A percentile compares a stretch with the other conserved stretches of the same genome.
Conservation (phyloP, 768 basidiomycete species). For the Trametes sanguinea region DNA sequence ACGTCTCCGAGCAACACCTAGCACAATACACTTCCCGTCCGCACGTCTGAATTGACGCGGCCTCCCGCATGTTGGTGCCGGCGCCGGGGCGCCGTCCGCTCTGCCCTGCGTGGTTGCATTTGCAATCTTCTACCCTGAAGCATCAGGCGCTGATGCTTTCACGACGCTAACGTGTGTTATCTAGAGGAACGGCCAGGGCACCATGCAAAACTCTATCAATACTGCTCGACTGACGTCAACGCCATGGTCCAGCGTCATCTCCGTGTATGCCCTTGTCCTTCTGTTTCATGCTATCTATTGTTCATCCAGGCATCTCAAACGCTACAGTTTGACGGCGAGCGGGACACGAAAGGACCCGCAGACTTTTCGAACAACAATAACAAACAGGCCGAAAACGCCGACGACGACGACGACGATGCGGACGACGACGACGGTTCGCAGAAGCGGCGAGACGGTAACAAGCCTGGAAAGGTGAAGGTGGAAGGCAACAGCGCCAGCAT, state of each 20-base stretch:
- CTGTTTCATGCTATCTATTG: too few relatives aligned
- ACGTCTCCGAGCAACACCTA: not conserved
- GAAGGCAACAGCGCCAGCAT: constrained; percentile 17
- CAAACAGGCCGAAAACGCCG: constrained; percentile 33
- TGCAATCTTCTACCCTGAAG: not conserved
- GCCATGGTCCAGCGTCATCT: constrained; percentile 71
- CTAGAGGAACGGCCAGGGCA: constrained; percentile 78
- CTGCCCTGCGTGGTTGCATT: too few relatives aligned
- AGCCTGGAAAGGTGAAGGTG: constrained; percentile 23
- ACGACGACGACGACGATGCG: constrained; percentile 43
- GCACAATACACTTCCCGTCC: too few relatives aligned
- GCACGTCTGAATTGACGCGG: too few relatives aligned
- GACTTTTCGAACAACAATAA: constrained; percentile 47
- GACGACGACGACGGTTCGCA: constrained; percentile 32
- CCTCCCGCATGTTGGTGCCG: too few relatives aligned
- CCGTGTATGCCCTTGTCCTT: constrained; percentile 37
- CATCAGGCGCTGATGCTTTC: not conserved
- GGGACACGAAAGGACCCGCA: constrained; percentile 49
- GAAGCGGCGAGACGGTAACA: constrained; percentile 19
- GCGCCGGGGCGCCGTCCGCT: too few relatives aligned
- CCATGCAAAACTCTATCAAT: constrained; percentile 80
- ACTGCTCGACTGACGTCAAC: constrained; percentile 71
- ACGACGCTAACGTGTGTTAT: not conserved
- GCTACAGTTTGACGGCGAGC: constrained; percentile 51
- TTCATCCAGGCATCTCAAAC: too few relatives aligned